These are phyloP conservation scores for Teunomyces barrocoloradensis DNA, from an alignment of 805 yeast genomes.

Conservation along the genomic window DNA sequence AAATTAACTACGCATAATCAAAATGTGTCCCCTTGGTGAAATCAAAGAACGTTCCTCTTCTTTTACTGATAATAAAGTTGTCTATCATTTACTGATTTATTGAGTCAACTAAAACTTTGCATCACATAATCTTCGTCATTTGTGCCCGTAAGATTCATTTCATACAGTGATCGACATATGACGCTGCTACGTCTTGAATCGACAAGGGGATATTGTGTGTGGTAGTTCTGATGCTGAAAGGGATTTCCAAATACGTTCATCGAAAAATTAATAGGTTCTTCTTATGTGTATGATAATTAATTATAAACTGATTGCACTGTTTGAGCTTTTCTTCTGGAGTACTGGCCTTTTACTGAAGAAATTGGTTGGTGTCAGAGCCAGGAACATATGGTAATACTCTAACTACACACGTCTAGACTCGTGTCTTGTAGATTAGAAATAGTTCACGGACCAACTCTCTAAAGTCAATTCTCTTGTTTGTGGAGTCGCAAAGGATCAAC, in stretches of 20 bases:
- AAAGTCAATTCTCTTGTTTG: conserved; percentile 65
- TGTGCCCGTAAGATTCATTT: background rate
- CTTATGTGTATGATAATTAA: background rate
- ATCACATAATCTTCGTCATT: conserved; percentile 29
- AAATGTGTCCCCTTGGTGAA: background rate
- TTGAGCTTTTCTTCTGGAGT: background rate
- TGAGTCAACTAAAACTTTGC: conserved; percentile 40
- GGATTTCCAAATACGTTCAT: conserved; percentile 7
- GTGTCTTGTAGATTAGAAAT: conserved; percentile 71
- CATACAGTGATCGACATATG: background rate
- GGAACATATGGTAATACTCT: conserved; percentile 32
- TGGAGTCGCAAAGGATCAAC: conserved; percentile 58
- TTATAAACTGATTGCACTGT: background rate
- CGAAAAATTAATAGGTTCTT: conserved; percentile 2
- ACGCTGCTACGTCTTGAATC: conserved; percentile 2
- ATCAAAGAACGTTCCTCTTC: background rate
- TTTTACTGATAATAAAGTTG: background rate
- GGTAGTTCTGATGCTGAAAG: background rate
- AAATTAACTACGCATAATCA: background rate
- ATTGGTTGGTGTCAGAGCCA: background rate
- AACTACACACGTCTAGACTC: conserved; percentile 84
- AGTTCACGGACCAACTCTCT: conserved; percentile 70
- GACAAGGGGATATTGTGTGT: background rate
- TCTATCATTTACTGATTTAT: conserved; percentile 27
- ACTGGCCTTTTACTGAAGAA: background rate